Evolutionary conservation across 768 basidiomycete genomes (phyloP), one percentile per base, ranked within the genome.

Genomic region (Suillus weaverae): DNA sequence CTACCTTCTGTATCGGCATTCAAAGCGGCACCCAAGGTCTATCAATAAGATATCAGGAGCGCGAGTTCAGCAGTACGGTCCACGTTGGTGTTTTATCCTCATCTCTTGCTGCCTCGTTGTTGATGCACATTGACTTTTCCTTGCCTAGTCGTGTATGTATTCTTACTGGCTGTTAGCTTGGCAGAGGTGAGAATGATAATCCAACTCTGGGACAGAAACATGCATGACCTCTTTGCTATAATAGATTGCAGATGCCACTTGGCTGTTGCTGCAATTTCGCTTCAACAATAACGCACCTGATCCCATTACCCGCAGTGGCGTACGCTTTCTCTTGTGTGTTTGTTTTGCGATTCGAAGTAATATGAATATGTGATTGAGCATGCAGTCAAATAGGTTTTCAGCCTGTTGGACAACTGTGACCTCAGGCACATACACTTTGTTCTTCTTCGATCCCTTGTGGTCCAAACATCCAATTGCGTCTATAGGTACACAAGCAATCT

Each of bases 371-470:
- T 62, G 62, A 50, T 41, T 60, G 43, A 30, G 69, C 61, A 66
- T 38, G 51, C 59, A 16, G 59, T 43, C 20, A 54, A 60, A 32
- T 66, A 89, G 88, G 61, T 88, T 87, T 69, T 75, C 81, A 20
- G 81, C 86, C 3, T 85, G 81, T 68, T 89, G 88, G 88, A 89
- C 88, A 33, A 74, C 81, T 4, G 65, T 85, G 7, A 87, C 84
- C 20, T 81, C 84, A 13, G 82, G 81, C 33, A 76, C 74, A 26
- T 85, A 84, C 62, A 81, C 83, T n/a, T 72, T 88, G 46, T 79
- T 88, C 43, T 87, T 88, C 71, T 74, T 89, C 6, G 87, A 89
- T 69, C 86, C 87, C 1, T 73, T 76, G 18, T 87, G 84, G 82
- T 84, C 85, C 22, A 81, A 76, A 64, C 81, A 82, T 63, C 80